phyloP scores from a whole-genome alignment of 2,329 filamentous ascomycete species.

The Aureobasidium sp. region DNA sequence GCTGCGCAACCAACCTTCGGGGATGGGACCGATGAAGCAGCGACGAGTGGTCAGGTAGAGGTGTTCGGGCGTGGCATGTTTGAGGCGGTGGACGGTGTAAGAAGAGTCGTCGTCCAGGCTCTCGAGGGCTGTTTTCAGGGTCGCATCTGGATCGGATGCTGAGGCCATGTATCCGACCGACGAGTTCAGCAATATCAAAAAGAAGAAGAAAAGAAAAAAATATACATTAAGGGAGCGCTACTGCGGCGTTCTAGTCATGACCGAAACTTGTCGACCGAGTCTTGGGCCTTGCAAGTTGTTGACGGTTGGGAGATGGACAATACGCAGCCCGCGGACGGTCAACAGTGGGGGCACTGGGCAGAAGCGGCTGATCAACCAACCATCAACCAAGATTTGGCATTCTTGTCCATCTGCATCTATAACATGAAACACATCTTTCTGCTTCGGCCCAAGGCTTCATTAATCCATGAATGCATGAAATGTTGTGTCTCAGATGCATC shows the following conservation, averaged over 20 bases:
- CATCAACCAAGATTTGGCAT: constrained; percentile 1
- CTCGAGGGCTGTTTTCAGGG: constrained; percentile 17
- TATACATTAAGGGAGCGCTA: constrained; percentile 7
- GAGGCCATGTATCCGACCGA: constrained; percentile 9
- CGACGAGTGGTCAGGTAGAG: constrained; percentile 55
- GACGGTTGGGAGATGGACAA: not conserved
- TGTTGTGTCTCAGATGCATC: not conserved
- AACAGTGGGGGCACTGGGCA: no score
- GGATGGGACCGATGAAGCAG: constrained; percentile 60
- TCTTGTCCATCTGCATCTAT: not conserved
- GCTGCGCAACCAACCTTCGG: constrained; percentile 57
- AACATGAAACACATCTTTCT: not conserved
- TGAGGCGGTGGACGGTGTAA: constrained; percentile 19
- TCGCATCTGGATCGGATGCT: constrained; percentile 10
- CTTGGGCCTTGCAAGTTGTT: no score
- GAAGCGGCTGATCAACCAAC: not conserved
- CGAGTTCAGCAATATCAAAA: not conserved
- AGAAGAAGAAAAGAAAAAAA: not conserved
- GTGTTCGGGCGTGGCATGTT: constrained; percentile 56
- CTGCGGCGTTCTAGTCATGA: not conserved
- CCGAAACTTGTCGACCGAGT: not conserved
- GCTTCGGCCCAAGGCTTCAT: not conserved
- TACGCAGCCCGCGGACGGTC: not conserved
- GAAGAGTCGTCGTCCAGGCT: constrained; percentile 17
- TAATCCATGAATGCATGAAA: constrained; percentile 8